These are phyloP conservation scores for Filobasidium wieringae DNA, from an alignment of 768 basidiomycete species.

Conservation along the genomic window DNA sequence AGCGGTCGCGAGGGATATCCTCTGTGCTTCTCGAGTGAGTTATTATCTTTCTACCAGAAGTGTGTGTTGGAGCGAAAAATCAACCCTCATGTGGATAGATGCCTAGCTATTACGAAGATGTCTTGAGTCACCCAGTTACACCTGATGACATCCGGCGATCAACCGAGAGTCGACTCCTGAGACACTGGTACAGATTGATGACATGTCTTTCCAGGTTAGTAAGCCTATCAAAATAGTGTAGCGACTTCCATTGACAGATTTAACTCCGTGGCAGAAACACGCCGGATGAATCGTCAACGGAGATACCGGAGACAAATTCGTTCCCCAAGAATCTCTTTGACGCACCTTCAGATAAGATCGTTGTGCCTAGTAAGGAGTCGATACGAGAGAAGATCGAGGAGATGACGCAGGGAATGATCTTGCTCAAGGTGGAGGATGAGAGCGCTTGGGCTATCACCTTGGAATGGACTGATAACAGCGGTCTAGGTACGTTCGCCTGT, in stretches of 20 bases:
- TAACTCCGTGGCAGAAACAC: background rate
- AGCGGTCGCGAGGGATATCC: conserved; percentile 58
- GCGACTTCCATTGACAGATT: background rate
- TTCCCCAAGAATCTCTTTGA: conserved; percentile 6
- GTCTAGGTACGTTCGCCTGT: conserved; percentile 45
- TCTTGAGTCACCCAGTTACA: conserved; percentile 70
- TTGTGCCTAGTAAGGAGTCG: conserved; percentile 26
- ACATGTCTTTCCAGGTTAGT: conserved; percentile 47
- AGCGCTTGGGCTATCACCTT: conserved; percentile 68
- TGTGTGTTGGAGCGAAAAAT: background rate
- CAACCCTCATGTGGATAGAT: conserved; percentile 42
- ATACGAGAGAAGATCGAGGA: conserved; percentile 57
- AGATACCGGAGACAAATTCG: background rate
- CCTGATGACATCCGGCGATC: conserved; percentile 64
- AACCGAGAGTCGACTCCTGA: conserved; percentile 64
- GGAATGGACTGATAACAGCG: conserved; percentile 59
- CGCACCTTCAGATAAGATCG: background rate
- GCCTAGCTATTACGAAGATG: conserved; percentile 59
- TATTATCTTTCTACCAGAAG: conserved; percentile 25
- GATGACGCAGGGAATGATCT: conserved; percentile 60
- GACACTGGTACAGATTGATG: conserved; percentile 54
- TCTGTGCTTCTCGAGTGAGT: conserved; percentile 51
- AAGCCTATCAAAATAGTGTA: background rate
- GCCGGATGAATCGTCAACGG: background rate
- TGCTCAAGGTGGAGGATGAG: conserved; percentile 65